Evolutionary conservation across 805 yeast species (phyloP).

Genomic region (Ogataea allantospora): DNA sequence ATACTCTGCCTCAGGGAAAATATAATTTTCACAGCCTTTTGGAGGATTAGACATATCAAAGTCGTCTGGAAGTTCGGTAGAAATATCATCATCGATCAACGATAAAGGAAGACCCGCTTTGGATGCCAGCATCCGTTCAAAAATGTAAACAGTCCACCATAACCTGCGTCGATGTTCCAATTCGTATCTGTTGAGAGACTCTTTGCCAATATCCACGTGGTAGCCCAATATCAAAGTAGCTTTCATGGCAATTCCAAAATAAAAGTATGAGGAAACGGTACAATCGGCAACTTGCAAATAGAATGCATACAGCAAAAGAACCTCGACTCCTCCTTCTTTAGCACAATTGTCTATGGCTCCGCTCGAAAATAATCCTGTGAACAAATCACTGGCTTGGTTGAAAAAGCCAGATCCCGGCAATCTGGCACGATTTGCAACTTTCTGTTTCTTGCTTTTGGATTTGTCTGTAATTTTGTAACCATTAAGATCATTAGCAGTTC

Average conservation of each 20-base stretch:
- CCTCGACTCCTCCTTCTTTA: conserved; percentile 79
- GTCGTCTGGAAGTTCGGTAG: conserved; percentile 72
- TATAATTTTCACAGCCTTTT: conserved; percentile 57
- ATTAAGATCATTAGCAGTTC: conserved; percentile 66
- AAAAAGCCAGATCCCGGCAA: conserved; percentile 80
- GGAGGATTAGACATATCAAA: conserved; percentile 66
- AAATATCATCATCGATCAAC: conserved; percentile 77
- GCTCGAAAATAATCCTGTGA: conserved; percentile 72
- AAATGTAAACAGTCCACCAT: conserved; percentile 43
- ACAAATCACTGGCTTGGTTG: conserved; percentile 74
- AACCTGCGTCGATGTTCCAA: conserved; percentile 46
- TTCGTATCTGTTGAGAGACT: conserved; percentile 49
- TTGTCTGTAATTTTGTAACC: conserved; percentile 39
- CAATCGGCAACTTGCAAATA: conserved; percentile 83
- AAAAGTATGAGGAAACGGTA: conserved; percentile 77
- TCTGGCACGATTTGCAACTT: conserved; percentile 34
- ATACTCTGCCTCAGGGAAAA: conserved; percentile 76
- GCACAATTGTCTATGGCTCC: conserved; percentile 80
- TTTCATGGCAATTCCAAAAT: conserved; percentile 72
- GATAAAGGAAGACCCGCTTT: conserved; percentile 80
- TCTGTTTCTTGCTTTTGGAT: conserved; percentile 23
- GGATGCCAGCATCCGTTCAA: conserved; percentile 70
- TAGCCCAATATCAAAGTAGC: conserved; percentile 71
- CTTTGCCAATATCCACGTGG: conserved; percentile 81
- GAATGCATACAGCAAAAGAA: conserved; percentile 69